Conservation (phyloP, 352 stramenopile species). For the Pythium sukuiense region DNA sequence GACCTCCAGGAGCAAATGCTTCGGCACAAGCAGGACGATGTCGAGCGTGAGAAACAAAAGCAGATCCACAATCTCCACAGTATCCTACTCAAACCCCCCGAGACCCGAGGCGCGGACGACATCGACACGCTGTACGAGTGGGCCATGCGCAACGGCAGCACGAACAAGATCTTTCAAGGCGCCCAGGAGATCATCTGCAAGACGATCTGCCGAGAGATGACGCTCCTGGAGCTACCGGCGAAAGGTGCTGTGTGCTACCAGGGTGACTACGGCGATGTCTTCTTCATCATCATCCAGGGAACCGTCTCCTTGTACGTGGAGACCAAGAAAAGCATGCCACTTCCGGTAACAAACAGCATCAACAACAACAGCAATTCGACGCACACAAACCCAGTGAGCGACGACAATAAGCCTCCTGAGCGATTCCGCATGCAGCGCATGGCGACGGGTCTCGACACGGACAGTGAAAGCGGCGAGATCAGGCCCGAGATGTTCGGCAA, state of each 20-base stretch:
- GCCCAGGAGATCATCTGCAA: slow-evolving; percentile 88
- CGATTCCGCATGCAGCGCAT: slow-evolving; percentile 11
- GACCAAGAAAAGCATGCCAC: slow-evolving; percentile 43
- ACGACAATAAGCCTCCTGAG: slow-evolving; percentile 5
- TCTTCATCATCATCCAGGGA: slow-evolving; percentile 76
- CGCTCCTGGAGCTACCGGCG: slow-evolving; percentile 58
- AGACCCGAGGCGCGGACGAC: slow-evolving; percentile 49
- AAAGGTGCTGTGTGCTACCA: slow-evolving; percentile 77
- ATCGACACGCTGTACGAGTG: slow-evolving; percentile 80
- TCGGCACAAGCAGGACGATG: slow-evolving; percentile 39
- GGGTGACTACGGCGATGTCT: slow-evolving; percentile 81
- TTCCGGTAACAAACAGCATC: slow-evolving; percentile 6
- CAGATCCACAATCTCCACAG: slow-evolving; percentile 56
- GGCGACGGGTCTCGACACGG: slow-evolving; percentile 21
- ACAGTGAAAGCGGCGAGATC: slow-evolving; percentile 12
- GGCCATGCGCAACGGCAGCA: slow-evolving; percentile 79
- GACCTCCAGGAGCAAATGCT: slow-evolving; percentile 66
- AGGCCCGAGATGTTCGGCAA: slow-evolving; percentile 49
- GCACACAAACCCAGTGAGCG: neutral
- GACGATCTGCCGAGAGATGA: slow-evolving; percentile 88
- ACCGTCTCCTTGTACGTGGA: slow-evolving; percentile 80
- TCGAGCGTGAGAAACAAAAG: slow-evolving; percentile 42
- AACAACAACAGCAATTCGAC: slow-evolving; percentile 2
- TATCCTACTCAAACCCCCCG: slow-evolving; percentile 47
- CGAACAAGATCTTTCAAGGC: slow-evolving; percentile 78